Conservation (phyloP, 129 eudicot genomes). For the Artemisia annua region DNA sequence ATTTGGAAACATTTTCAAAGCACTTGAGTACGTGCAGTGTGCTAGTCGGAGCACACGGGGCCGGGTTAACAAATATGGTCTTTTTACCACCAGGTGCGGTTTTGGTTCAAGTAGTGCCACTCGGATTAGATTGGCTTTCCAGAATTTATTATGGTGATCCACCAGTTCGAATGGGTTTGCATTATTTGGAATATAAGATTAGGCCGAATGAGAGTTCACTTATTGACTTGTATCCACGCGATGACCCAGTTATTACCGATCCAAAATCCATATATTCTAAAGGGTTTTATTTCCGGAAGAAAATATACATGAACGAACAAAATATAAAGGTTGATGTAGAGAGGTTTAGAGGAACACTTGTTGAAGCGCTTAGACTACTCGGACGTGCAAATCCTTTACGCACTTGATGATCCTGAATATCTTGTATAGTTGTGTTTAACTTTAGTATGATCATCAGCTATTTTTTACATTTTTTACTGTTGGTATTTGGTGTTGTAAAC, state of each 20-base stretch:
- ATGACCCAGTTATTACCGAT: slow-evolving; percentile 48
- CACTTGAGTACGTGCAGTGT: slow-evolving; percentile 51
- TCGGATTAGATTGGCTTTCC: slow-evolving; percentile 54
- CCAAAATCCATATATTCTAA: slow-evolving; percentile 41
- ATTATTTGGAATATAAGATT: slow-evolving; percentile 60
- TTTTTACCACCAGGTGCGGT: slow-evolving; percentile 64
- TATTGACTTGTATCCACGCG: slow-evolving; percentile 31
- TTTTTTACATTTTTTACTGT: too few relatives aligned
- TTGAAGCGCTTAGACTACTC: slow-evolving; percentile 46
- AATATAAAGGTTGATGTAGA: slow-evolving; percentile 46
- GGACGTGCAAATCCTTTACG: slow-evolving; percentile 24
- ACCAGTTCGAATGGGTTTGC: slow-evolving; percentile 50
- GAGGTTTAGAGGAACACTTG: slow-evolving; percentile 46
- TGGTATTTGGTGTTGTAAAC: too few relatives aligned
- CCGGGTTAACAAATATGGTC: slow-evolving; percentile 55
- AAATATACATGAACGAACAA: slow-evolving; percentile 53
- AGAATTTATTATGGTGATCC: slow-evolving; percentile 46
- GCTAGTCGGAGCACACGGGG: slow-evolving; percentile 79
- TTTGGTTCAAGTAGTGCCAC: slow-evolving; percentile 54
- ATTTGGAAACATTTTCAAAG: slow-evolving; percentile 36
- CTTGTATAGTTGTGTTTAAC: too few relatives aligned
- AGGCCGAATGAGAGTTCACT: slow-evolving; percentile 70
- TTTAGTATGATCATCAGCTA: too few relatives aligned
- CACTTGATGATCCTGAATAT: neutral
- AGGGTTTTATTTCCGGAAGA: slow-evolving; percentile 46